phyloP scores from a whole-genome alignment of 495 filamentous ascomycete species.

The Penicillium nucicola region DNA sequence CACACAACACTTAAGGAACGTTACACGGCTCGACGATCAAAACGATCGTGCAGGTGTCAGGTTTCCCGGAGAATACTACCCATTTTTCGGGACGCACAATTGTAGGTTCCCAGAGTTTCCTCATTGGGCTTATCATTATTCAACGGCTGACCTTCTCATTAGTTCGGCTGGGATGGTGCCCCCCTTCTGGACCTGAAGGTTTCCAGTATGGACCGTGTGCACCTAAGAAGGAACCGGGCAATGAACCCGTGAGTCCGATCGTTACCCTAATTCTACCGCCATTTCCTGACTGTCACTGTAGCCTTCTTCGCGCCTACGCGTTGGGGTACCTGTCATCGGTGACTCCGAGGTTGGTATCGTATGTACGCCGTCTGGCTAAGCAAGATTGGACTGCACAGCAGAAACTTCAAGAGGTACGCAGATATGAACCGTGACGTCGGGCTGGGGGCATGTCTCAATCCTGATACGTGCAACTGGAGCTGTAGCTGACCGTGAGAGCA shows the following conservation, averaged over 20 bases:
- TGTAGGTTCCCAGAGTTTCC: background rate
- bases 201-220: conserved; percentile 30
- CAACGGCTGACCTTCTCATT: conserved; percentile 6
- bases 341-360: conserved; percentile 60
- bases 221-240: conserved; percentile 22
- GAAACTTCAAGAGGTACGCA: conserved; percentile 37
- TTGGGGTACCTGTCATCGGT: conserved; percentile 72
- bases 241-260: conserved; percentile 27
- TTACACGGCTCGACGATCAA: conserved; percentile 25
- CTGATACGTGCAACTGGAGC: background rate
- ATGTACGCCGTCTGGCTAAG: conserved; percentile 46
- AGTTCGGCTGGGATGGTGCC: conserved; percentile 22
- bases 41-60: conserved; percentile 10
- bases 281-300: conserved; percentile 27
- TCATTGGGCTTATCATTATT: conserved; percentile 10
- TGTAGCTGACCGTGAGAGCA: conserved; percentile 18
- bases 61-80: conserved; percentile 14
- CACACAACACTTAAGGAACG: conserved; percentile 6
- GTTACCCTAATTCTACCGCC: conserved; percentile 2
- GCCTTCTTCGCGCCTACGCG: conserved; percentile 69
- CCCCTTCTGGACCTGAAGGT: conserved; percentile 21
- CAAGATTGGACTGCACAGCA: conserved; percentile 42
- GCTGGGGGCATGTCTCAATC: conserved; percentile 2
- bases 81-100: conserved; percentile 16
- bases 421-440: background rate